Base-by-base conservation (phyloP, 2,329 filamentous ascomycete genomes). In the Claviceps pazoutovae region DNA sequence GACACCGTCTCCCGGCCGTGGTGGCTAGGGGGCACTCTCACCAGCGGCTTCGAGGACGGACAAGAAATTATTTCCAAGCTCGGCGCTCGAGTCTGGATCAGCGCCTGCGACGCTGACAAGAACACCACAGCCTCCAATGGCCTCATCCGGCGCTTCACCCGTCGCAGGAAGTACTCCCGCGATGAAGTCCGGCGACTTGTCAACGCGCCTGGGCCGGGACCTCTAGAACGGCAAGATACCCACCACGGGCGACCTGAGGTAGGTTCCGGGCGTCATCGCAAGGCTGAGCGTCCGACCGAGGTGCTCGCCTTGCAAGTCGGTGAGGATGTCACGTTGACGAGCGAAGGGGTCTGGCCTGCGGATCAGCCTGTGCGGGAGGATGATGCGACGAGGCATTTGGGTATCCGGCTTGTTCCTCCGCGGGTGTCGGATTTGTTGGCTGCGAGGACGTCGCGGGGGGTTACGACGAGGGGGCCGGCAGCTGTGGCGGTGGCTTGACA, bases 21-120 rank as follows among this genome's bases (percentile, higher is more conserved):
- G 76, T 82, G 77, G 64, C 63, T 83, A 2, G 80, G 79, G 38
- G 79, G 80, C 0, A 75, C 77, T 49, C 74, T 81, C 49, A 75
- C 74, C 23, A 68, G 71, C 2, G 80, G 80, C 1, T 72, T 74
- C 9, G 76, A 79, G 0, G 72, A 74, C 11, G 82, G 82, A 0
- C 62, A 75, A 26, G 73, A 79, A 52, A 76, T 51, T 9, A 38
- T 54, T 4, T 48, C 44, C 26, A 54, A 53, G 48, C 53, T 54
- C n/a, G 50, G 53, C 6, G 53, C 53, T 2, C 51, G 48, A 14
- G 50, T 41, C 23, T 54, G 53, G 53, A 53, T 54, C 81, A 26
- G 79, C 79, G 2, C 64, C 69, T 39, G 71, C 69, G 19, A 63
- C 82, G 1, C 71, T 72, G 13, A 78, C 78, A 4, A 70, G 69